Conservation (phyloP, 768 basidiomycete genomes). For the Boletus sp. region DNA sequence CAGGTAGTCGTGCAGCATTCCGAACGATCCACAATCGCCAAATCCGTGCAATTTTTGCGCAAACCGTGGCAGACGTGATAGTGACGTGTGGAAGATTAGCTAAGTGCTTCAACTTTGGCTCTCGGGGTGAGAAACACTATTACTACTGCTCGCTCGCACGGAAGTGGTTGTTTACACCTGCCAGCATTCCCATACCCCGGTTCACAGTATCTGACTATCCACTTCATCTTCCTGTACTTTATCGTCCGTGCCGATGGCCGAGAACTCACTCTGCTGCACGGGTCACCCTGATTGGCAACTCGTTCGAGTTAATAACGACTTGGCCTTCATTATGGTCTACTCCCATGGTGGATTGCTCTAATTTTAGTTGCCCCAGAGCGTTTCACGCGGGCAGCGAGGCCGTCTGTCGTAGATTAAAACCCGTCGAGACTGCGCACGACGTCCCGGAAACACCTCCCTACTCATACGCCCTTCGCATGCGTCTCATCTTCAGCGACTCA, state of each 20-base stretch:
- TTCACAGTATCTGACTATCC: not conserved
- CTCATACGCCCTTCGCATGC: conserved; percentile 1
- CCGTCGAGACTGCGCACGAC: not conserved
- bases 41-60: not conserved
- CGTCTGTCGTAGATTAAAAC: not conserved
- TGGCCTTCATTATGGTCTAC: not conserved
- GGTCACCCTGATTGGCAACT: not conserved
- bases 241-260: not conserved
- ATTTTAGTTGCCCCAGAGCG: conserved; percentile 3
- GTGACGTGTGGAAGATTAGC: not conserved
- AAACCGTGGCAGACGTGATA: not conserved
- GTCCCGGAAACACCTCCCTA: not conserved
- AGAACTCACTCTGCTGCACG: too few relatives aligned
- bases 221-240: not conserved
- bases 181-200: not conserved
- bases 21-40: not conserved
- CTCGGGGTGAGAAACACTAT: not conserved
- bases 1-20: not conserved
- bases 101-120: not conserved
- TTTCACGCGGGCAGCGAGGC: conserved; percentile 4
- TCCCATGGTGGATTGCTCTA: conserved; percentile 1
- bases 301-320: not conserved
- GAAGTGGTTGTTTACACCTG: not conserved
- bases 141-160: not conserved
- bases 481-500: conserved; percentile 15